These are phyloP conservation scores for Pseudozyma sp. DNA, from an alignment of 1,284 basidiomycete species.

Conservation along the genomic window DNA sequence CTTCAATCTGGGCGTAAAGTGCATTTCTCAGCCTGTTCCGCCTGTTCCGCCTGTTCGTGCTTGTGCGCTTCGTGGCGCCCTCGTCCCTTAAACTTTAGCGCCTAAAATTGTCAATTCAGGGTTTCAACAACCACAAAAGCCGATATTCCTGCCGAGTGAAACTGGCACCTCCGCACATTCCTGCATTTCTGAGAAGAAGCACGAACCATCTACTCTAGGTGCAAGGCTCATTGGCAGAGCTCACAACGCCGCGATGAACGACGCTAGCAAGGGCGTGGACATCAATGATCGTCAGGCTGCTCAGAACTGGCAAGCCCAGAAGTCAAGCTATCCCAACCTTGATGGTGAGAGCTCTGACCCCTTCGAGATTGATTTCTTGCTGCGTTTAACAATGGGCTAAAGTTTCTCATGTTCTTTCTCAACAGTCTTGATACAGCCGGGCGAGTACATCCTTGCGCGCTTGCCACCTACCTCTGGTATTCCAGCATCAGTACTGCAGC, in stretches of 20 bases:
- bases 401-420: neutral
- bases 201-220: neutral
- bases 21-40: slow-evolving; percentile 3
- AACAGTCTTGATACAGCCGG: slow-evolving; percentile 35
- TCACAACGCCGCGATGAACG: neutral
- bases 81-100: neutral
- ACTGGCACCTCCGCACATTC: no score
- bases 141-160: neutral
- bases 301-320: slow-evolving; percentile 27
- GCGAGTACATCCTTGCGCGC: slow-evolving; percentile 32
- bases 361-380: neutral
- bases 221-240: no score
- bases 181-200: neutral
- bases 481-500: slow-evolving; percentile 15
- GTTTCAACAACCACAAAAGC: neutral
- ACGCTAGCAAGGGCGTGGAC: neutral
- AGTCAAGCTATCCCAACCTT: slow-evolving; percentile 34
- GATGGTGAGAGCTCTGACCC: slow-evolving; percentile 25
- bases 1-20: neutral
- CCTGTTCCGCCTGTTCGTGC: no score
- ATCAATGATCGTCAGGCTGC: slow-evolving; percentile 35
- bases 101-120: neutral
- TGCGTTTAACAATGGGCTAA: neutral
- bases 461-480: slow-evolving; percentile 17
- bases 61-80: neutral